Conservation (phyloP, 345 rosid genomes). For the Mercurialis annua region DNA sequence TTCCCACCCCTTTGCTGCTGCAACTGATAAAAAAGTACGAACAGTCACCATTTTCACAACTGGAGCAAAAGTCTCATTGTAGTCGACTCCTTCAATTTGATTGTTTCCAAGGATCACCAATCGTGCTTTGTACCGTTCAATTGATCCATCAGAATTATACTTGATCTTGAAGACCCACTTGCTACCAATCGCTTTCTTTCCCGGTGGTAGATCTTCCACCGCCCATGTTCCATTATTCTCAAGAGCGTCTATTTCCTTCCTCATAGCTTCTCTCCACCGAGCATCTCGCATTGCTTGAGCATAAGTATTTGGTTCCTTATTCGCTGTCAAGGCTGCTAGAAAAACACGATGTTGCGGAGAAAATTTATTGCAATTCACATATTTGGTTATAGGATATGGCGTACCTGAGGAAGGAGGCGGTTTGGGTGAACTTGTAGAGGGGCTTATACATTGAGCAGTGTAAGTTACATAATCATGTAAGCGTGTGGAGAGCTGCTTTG, state of each 20-base stretch:
- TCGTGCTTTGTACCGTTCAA: not conserved
- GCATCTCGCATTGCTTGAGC: not conserved
- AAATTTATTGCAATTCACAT: constrained; percentile 4
- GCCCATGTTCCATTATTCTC: not conserved
- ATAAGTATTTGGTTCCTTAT: not conserved
- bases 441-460: not conserved
- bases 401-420: not conserved
- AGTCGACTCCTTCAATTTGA: not conserved
- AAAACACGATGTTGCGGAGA: not conserved
- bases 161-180: not conserved
- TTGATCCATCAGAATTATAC: not conserved
- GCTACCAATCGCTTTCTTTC: not conserved
- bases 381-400: not conserved
- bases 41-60: not conserved
- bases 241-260: not conserved
- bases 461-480: not conserved
- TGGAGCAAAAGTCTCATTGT: not conserved
- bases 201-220: not conserved
- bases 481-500: not conserved
- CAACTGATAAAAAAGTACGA: not conserved
- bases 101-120: not conserved
- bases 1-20: not conserved
- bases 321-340: not conserved
- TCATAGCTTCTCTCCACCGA: not conserved
- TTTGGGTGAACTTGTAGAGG: not conserved